Evolutionary conservation across 1,284 basidiomycete species (phyloP), one percentile per base, ranked within the genome.

Genomic region (Ustanciosporium gigantosporum): DNA sequence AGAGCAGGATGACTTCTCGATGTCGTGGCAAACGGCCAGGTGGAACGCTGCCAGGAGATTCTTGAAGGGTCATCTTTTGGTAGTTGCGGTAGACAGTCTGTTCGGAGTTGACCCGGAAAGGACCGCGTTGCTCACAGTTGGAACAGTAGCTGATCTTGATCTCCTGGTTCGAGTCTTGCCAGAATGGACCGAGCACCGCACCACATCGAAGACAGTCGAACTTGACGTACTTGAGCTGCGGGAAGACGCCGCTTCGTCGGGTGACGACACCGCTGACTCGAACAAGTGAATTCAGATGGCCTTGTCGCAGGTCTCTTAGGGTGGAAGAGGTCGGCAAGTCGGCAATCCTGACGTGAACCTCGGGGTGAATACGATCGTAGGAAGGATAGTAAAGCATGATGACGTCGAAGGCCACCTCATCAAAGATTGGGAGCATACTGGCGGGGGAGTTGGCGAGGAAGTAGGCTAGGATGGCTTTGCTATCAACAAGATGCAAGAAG

Each of bases 21-120:
- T 99, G 94, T 42, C 94, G 84, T 8, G 94, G 94, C 13, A 98
- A 83, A 71, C 94, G 90, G 79, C 94, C 94, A 15, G 94, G 92
- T 40, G 94, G 95, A 3, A 99, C 94, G 3, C 90, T 91, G 2
- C 94, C 95, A n/a, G 94, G 94, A 13, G 91, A 93, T 79, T 99
- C 95, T 76, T 99, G 94, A 34, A 99, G 80, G 3, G 94, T 97
- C 90, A 98, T 90, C 80, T 91, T 96, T 79, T 99, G 95, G 78
- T 95, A 98, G 79, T 98, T 99, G 49, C 95, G 85, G 79, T 98
- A 99, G 3, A 99, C 87, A 0, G 95, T 99, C 89, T 98, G 91
- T 77, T 97, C 93, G 25, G 92, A 94, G 78, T 98, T 99, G 76
- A 99, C 88, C 1, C 86, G 84, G 81, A 98, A 99, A 2, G 94